Evolutionary conservation across 768 basidiomycete genomes (phyloP), one percentile per base, ranked within the genome.

Genomic region (Auricularia auricula-judae): DNA sequence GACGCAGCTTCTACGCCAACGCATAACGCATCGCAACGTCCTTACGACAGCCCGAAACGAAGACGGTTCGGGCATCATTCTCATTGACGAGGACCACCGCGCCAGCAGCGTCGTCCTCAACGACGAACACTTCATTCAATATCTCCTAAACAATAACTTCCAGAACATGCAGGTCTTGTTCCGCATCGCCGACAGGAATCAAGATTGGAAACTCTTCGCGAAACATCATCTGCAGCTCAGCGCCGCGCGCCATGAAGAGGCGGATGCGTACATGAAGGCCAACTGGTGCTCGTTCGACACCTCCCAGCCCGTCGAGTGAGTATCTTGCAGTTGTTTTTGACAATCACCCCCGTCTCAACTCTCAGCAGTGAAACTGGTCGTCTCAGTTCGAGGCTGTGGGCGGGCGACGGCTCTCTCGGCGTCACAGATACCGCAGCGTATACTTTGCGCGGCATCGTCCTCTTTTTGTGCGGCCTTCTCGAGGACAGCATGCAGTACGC

Each of bases 401-500:
- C 56, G 8, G 34, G 29, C 56, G 56, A 59, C 10, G 56, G 56
- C 29, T 5, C 34, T 8, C 56, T 35, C 10, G 56, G 56, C 34
- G 56, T 59, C 23, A 59, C 29, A 8, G 56, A 59, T 1, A 59
- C 56, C 23, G 56, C 56, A 2, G 56, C 56, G 29, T 35, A 33
- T 10, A 59, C 87, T 16, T 73, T 87, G 18, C 84, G 93, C 42
- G 93, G 90, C 1, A 78, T 91, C 18, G 83, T 93, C 1, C 79
- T 93, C 10, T 93, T 93, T 78, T 77, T 92, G 34, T 78, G 78
- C 3, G 86, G 85, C 1, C 86, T 86, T 65, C 78, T 91, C 7
- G 79, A 89, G 1, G 84, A 87, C 68, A 85, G 90, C 2, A 76
- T 87, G 36, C 84, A 86, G 66, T 91, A 94, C 68, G 80, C 80